phyloP scores from a whole-genome alignment of 495 filamentous ascomycete genomes.

The Aspergillus funiculosus region DNA sequence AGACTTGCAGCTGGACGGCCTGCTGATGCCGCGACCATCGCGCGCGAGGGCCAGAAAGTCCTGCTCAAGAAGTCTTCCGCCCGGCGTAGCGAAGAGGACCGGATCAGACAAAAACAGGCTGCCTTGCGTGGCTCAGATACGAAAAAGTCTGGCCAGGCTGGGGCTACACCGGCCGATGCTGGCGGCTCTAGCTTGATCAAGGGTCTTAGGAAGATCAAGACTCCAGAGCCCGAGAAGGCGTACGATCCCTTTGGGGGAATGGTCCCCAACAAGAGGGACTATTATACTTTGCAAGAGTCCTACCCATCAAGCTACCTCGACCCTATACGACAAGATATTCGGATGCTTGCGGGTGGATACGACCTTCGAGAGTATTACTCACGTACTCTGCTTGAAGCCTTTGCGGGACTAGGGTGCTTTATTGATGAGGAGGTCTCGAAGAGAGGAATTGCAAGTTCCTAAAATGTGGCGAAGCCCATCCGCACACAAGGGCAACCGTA shows the following conservation, averaged over 20 bases:
- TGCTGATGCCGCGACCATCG: constrained; percentile 46
- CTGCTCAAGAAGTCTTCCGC: constrained; percentile 63
- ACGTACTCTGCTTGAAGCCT: constrained; percentile 78
- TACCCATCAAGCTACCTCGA: constrained; percentile 65
- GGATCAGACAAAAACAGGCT: constrained; percentile 43
- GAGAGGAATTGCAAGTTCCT: constrained; percentile 26
- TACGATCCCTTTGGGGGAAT: constrained; percentile 88
- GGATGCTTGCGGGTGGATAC: constrained; percentile 74
- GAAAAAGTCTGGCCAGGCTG: constrained; percentile 25
- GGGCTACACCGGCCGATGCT: constrained; percentile 18
- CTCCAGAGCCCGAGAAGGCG: constrained; percentile 59
- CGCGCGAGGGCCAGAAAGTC: constrained; percentile 53
- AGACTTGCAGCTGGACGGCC: constrained; percentile 45
- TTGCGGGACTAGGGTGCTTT: constrained; percentile 80
- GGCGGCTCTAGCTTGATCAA: constrained; percentile 53
- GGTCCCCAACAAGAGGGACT: constrained; percentile 54
- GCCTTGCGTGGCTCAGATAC: constrained; percentile 35
- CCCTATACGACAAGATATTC: constrained; percentile 50
- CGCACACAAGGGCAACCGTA: constrained; percentile 32
- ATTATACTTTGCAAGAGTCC: constrained; percentile 59
- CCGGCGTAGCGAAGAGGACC: constrained; percentile 44
- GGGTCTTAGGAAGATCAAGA: constrained; percentile 64
- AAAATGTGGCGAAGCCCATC: constrained; percentile 17
- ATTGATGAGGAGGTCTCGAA: constrained; percentile 67
- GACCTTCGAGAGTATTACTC: constrained; percentile 73